These are phyloP conservation scores for Pyrus bretschneideri DNA, from an alignment of 306 rosid genomes.

Conservation along the genomic window DNA sequence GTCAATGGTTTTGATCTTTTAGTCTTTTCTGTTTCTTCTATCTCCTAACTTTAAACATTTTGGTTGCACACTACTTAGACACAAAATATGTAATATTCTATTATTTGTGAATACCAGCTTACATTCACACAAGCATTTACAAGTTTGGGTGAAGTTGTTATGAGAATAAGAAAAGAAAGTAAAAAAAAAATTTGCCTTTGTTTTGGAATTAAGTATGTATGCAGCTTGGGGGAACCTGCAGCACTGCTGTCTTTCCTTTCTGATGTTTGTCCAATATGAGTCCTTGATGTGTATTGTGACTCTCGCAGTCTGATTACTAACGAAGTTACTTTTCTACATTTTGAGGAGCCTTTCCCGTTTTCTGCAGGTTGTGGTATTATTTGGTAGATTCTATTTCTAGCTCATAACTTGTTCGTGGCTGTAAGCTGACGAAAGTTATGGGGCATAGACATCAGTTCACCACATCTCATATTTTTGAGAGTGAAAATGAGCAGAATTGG, in stretches of 20 bases:
- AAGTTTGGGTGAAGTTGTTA: not conserved
- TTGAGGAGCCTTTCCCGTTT: conserved; percentile 11
- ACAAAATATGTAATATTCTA: not conserved
- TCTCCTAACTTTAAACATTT: not conserved
- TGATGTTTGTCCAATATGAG: not conserved
- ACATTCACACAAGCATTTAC: not conserved
- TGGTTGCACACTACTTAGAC: not conserved
- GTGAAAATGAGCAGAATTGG: conserved; percentile 76
- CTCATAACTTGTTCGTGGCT: conserved; percentile 19
- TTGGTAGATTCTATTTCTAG: conserved; percentile 12
- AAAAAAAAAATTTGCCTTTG: not conserved
- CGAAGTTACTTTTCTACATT: conserved; percentile 9
- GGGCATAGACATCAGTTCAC: conserved; percentile 68
- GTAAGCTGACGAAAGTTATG: conserved; percentile 37
- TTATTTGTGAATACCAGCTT: not conserved
- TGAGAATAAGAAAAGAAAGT: not conserved
- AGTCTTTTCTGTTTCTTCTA: not conserved
- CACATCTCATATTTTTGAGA: conserved; percentile 54
- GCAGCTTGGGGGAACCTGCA: not conserved
- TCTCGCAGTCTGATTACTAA: not conserved
- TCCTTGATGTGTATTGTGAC: not conserved
- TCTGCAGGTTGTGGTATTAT: conserved; percentile 32
- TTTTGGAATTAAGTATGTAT: not conserved
- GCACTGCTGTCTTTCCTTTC: not conserved
- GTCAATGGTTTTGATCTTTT: not conserved